Percentiles rank a stretch among this genome's conserved stretches.
phyloP scores from a whole-genome alignment of 192 early-diverging fungal species.

The Podila epigama region DNA sequence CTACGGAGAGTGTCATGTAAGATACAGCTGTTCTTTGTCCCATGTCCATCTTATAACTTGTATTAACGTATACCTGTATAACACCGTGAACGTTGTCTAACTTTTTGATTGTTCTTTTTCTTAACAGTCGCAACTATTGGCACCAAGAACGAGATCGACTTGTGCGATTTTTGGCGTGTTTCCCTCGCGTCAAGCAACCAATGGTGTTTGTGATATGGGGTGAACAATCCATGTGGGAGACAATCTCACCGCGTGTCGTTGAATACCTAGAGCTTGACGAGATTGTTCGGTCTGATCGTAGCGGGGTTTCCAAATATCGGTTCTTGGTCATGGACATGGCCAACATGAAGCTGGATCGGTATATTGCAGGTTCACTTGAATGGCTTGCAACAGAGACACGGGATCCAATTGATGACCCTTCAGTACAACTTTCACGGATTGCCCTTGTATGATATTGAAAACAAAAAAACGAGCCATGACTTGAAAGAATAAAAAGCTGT shows the following conservation, averaged over 20 bases:
- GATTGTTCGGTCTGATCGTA: conserved; percentile 12
- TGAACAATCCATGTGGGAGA: conserved; percentile 26
- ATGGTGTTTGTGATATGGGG: conserved; percentile 36
- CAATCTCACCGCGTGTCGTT: conserved; percentile 22
- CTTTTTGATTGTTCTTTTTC: not conserved
- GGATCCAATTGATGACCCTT: conserved; percentile 4
- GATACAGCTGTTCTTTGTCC: not conserved
- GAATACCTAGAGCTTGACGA: conserved; percentile 20
- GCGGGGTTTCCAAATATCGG: conserved; percentile 13
- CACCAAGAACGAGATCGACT: conserved; percentile 12
- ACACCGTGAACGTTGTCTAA: not conserved
- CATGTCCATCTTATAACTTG: not conserved
- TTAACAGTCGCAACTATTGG: conserved; percentile 26
- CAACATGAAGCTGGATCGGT: conserved; percentile 30
- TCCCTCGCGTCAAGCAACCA: conserved; percentile 39
- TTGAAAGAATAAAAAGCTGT: too few relatives aligned
- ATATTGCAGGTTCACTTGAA: conserved; percentile 28
- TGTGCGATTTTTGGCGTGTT: conserved; percentile 28
- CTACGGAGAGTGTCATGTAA: conserved; percentile 23
- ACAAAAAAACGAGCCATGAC: too few relatives aligned
- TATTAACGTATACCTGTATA: not conserved
- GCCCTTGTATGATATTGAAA: not conserved
- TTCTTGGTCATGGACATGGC: conserved; percentile 40
- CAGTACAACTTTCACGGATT: not conserved
- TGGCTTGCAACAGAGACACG: conserved; percentile 36